Evolutionary conservation across 441 rosid genomes (phyloP), one percentile per base, ranked within the genome.

Genomic region (Mallotus japonicus): DNA sequence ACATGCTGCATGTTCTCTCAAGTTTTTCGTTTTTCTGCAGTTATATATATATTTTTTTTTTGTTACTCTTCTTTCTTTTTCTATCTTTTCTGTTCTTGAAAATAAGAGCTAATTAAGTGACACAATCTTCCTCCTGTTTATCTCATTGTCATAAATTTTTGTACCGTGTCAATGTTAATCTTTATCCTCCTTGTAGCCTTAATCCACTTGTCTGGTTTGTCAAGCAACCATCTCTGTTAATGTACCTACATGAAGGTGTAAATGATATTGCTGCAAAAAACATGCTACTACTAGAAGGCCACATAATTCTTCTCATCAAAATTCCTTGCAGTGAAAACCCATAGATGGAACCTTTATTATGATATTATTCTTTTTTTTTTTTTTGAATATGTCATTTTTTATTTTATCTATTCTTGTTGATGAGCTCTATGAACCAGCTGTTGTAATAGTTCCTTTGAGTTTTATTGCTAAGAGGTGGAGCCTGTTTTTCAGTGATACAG

Each of bases 401-500:
- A 22, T 69, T 17, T 37, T 0, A 11, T 46, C 13, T 17, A 14
- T 64, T n/a, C 0, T 14, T 32, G 32, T 28, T 24, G 55, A 19
- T 64, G 51, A 63, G 58, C 32, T 46, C 42, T 62, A 12, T 76
- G 55, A 55, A 70, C 61, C 22, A 44, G 40, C 55, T 70, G 34
- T 73, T 69, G 69, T 42, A n/a, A 64, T 49, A 49, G 14, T 57
- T 67, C 32, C 49, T 68, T 61, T 32, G n/a, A 71, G 9, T 65
- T 68, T 78, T 61, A 37, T 68, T 75, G 53, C 66, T 71, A 61
- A 16, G 14, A 40, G 61, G 16, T 46, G 60, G 70, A 68, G 54
- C 73, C 59, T 85, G 72, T 57, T 75, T 64, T 83, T 86, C 86
- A 95, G 99, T 74, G 85, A 78, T 80, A 91, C 90, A 64, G 99